Base-by-base conservation (phyloP, 2,329 filamentous ascomycete genomes). In the Amylocarpus encephaloides region DNA sequence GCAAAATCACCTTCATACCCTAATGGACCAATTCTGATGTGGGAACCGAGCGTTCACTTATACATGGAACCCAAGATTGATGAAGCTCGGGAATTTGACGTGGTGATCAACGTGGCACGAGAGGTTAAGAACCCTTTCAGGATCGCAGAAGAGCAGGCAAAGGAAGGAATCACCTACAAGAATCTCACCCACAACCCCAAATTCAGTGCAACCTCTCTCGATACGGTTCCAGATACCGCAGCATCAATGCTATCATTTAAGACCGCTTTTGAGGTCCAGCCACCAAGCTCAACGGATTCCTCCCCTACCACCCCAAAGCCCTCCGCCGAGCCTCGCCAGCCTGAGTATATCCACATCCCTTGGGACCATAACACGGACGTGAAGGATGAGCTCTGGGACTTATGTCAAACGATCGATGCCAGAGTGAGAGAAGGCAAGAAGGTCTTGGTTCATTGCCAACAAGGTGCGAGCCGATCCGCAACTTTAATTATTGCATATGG, bases 321-420 rank as follows among this genome's bases (percentile, higher is more conserved):
- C 11, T 69, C 67, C 36, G 53, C 66, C 5, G 65, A 66, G 1
- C 67, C 67, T 34, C 76, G 73, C 45, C 70, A 79, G 41, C 88
- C 88, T 1, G 88, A 94, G 66, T 94, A 94, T 61, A 87, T 93
- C 13, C 88, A 94, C 64, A 84, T 93, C 61, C 85, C 82, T 1
- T 93, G 88, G 88, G 88, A 93, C 54, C 88, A 93, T 70, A 91
- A 92, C 68, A 92, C 87, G 0, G 86, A 93, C 52, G 92, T 94
- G 58, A 82, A 87, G 1, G 79, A 81, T 5, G 88, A 93, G 65
- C 70, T 93, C 16, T 82, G 88, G 73, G 74, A 73, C 42, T 73
- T 94, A 12, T 90, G 88, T 61, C 84, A 88, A 64, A 77, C 78
- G 4, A 90, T 94, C 53, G 86, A 92, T 55, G 78, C 81, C 35